Evolutionary conservation across 257 asterid genomes (phyloP).

Genomic region (Nicotiana attenuata): DNA sequence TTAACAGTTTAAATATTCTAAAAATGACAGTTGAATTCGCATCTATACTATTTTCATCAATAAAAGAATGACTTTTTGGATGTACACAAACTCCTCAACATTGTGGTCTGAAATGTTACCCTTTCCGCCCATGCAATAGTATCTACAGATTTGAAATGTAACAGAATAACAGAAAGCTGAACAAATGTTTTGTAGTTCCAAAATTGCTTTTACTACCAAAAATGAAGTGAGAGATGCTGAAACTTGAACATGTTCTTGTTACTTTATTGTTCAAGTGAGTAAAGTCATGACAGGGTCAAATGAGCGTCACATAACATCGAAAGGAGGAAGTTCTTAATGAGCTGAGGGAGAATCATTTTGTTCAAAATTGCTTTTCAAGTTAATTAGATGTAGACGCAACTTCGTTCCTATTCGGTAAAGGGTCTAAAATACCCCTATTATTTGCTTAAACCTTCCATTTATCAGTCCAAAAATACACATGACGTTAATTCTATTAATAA

Average conservation of each 20-base stretch:
- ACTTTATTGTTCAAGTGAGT: not conserved
- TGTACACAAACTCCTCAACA: not conserved
- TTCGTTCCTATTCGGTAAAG: too few species aligned
- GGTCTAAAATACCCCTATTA: too few species aligned
- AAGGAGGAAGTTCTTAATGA: not conserved
- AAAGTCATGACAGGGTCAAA: not conserved
- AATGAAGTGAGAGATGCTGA: not conserved
- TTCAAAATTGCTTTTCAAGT: not conserved
- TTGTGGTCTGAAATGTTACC: not conserved
- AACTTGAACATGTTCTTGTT: not conserved
- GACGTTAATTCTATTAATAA: too few species aligned
- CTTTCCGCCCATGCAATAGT: not conserved
- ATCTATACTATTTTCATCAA: not conserved
- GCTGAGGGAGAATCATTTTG: not conserved
- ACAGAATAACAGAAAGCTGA: not conserved
- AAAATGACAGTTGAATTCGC: not conserved
- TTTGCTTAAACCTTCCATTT: too few species aligned
- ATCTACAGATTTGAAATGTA: not conserved
- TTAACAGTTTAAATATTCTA: not conserved
- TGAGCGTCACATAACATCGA: not conserved
- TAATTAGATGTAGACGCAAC: too few species aligned
- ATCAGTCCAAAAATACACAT: too few species aligned
- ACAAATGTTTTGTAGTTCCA: not conserved
- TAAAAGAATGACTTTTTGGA: not conserved
- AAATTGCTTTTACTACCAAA: not conserved